Evolutionary conservation across 768 basidiomycete species (phyloP), one percentile per base, ranked within the genome.

Genomic region (Lyophyllum semitale): DNA sequence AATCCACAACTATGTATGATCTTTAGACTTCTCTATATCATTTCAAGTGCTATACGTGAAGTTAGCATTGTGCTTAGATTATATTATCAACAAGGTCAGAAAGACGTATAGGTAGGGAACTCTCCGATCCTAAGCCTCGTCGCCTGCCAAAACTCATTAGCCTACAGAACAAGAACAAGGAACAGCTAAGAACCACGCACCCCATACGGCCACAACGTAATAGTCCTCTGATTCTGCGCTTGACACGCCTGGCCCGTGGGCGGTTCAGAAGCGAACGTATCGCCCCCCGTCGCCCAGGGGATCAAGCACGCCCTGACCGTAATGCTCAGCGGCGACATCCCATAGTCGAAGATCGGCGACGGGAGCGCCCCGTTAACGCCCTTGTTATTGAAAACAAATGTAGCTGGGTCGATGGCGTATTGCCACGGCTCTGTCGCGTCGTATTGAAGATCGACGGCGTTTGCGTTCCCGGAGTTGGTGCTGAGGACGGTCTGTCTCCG

Each of bases 401-500:
- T 65, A 4, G 61, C 54, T 0, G 74, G 72, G 62, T 79, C 76
- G 55, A 78, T 75, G 22, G 77, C 76, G 61, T 74, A 75, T 60
- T 75, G 73, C 77, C 77, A 78, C 8, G 63, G 48, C 1, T 58
- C 64, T 8, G 71, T 69, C 2, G 76, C 67, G 49, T 74, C 71
- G 58, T 73, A 75, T 59, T 77, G 62, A 48, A 76, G 66, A 58
- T 79, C 77, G 26, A 68, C 66, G 0, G 76, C 77, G 37, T 67
- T 59, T 25, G 71, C 66, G 59, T 74, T 63, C 51, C 70, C 63
- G 15, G 73, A 64, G 57, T 75, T 73, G 29, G 63, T 64, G 17
- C 66, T 58, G 22, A 78, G 64, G 23, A 73, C 67, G 40, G 64
- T 63, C 26, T 61, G 61, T 30, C 42, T 62, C 12, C 59, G 63